Percentiles rank a stretch among this genome's conserved stretches.
Conservation (phyloP, 768 basidiomycete genomes). For the Plicaturopsis crispa region DNA sequence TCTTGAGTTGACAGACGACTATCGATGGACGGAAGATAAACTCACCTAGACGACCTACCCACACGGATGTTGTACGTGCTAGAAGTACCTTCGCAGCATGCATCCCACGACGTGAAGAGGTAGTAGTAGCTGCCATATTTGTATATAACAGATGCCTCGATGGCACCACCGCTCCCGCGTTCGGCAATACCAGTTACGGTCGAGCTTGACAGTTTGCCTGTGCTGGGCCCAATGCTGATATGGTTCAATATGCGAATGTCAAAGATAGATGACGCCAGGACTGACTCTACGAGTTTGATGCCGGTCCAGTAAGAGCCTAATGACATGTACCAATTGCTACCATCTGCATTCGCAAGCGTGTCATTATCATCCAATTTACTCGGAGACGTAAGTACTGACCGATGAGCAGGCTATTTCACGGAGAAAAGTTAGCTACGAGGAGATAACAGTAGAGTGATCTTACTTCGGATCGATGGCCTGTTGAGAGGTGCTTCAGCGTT, state of each 20-base stretch:
- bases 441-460: slow-evolving; percentile 11
- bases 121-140: slow-evolving; percentile 41
- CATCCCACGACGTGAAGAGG: slow-evolving; percentile 50
- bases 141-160: slow-evolving; percentile 42
- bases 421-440: no score
- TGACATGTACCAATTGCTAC: slow-evolving; percentile 38
- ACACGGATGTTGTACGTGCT: slow-evolving; percentile 59
- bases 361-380: no score
- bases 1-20: not conserved
- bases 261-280: not conserved
- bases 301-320: slow-evolving; percentile 53
- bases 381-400: no score
- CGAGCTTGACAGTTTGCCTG: slow-evolving; percentile 31
- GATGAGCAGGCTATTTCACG: no score
- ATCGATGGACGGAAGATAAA: not conserved
- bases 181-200: slow-evolving; percentile 35
- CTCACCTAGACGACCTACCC: slow-evolving; percentile 37
- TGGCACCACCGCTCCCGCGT: slow-evolving; percentile 34
- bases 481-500: no score
- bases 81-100: slow-evolving; percentile 39
- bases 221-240: slow-evolving; percentile 27
- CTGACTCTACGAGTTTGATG: slow-evolving; percentile 32
- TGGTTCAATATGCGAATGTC: not conserved
- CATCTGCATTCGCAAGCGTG: slow-evolving; percentile 25
- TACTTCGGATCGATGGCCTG: slow-evolving; percentile 51